These are phyloP conservation scores for Guillardia theta DNA, from an alignment of 78 protist genomes.

Conservation along the genomic window DNA sequence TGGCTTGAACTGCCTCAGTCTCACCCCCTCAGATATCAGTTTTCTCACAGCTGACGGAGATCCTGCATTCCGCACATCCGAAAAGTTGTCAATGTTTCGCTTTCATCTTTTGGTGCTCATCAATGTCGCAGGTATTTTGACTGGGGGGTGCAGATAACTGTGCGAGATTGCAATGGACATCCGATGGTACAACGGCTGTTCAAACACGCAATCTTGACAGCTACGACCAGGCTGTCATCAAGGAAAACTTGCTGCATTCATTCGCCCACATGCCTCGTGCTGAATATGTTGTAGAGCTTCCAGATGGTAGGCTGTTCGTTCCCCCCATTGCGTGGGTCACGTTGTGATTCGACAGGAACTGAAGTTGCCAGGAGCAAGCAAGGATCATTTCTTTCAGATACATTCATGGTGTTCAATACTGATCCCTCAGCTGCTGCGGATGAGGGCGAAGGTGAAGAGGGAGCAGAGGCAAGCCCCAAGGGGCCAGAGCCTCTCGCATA, in stretches of 20 bases:
- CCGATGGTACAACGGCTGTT: too few relatives aligned
- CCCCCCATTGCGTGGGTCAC: not conserved
- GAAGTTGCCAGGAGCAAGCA: conserved; percentile 28
- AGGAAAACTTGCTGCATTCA: conserved; percentile 9
- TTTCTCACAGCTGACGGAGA: not conserved
- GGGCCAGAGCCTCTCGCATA: not conserved
- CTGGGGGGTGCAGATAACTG: conserved; percentile 16
- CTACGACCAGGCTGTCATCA: not conserved
- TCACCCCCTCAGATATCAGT: not conserved
- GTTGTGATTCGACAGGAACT: not conserved
- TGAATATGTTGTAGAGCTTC: conserved; percentile 17
- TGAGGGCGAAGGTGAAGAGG: not conserved
- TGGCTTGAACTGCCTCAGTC: not conserved
- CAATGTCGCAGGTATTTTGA: not conserved
- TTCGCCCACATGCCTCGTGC: not conserved
- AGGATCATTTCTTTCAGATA: not conserved
- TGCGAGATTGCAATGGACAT: not conserved
- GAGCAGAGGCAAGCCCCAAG: not conserved
- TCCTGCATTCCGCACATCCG: conserved; percentile 17
- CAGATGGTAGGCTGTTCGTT: not conserved
- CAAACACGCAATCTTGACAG: too few relatives aligned
- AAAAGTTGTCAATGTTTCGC: not conserved
- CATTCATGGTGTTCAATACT: not conserved
- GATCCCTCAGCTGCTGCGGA: not conserved
- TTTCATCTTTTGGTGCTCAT: not conserved